These are phyloP conservation scores for Oryza glaberrima DNA, from an alignment of 176 grass and related monocot species.

Conservation along the genomic window DNA sequence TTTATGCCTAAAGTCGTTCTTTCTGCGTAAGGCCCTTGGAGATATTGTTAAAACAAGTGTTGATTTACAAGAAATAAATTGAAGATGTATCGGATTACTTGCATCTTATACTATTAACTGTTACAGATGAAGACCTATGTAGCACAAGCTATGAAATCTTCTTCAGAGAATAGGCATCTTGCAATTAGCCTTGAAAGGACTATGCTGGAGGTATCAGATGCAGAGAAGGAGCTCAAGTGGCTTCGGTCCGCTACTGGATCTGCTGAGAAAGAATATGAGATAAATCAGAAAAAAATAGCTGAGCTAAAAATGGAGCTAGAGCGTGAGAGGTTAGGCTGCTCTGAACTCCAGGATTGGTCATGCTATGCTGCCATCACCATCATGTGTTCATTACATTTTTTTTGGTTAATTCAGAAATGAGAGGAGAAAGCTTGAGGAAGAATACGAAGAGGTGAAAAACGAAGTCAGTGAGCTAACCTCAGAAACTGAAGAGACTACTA, in stretches of 20 bases:
- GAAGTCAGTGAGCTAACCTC: constrained; percentile 84
- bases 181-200: constrained; percentile 69
- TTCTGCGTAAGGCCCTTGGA: background rate
- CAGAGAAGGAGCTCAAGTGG: constrained; percentile 91
- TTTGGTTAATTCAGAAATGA: constrained; percentile 66
- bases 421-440: constrained; percentile 82
- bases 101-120: constrained; percentile 19
- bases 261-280: constrained; percentile 80
- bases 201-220: constrained; percentile 63
- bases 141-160: constrained; percentile 79
- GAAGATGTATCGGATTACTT: background rate
- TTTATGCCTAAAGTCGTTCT: constrained; percentile 14
- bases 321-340: constrained; percentile 68
- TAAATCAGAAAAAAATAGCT: constrained; percentile 77
- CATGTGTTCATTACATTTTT: constrained; percentile 31
- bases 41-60: constrained; percentile 3
- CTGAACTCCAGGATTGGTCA: constrained; percentile 24
- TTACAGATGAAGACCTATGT: constrained; percentile 74
- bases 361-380: constrained; percentile 1
- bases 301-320: constrained; percentile 78
- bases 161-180: constrained; percentile 74
- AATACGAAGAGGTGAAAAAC: constrained; percentile 74
- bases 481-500: constrained; percentile 78
- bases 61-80: background rate
- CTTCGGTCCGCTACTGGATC: constrained; percentile 69